phyloP scores from a whole-genome alignment of 306 rosid species.

The Alnus glutinosa region DNA sequence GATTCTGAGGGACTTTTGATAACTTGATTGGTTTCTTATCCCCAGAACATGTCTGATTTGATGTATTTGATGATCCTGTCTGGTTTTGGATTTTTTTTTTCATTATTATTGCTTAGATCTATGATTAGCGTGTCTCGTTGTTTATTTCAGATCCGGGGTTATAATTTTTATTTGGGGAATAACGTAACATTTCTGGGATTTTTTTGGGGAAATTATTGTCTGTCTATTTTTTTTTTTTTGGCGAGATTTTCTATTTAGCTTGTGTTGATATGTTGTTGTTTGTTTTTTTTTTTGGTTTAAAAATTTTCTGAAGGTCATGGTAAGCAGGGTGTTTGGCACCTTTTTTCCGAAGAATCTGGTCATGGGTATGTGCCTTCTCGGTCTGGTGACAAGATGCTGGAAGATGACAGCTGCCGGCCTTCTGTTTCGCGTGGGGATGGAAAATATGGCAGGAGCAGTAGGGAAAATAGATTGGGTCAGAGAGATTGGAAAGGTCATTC shows the following conservation, averaged over 20 bases:
- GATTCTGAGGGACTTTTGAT: neutral
- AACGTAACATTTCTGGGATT: neutral
- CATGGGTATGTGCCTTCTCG: conserved; percentile 75
- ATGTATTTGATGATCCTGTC: neutral
- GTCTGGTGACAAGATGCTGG: conserved; percentile 68
- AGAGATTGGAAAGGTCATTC: conserved; percentile 75
- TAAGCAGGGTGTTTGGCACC: conserved; percentile 93
- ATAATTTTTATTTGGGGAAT: neutral
- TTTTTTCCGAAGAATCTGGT: conserved; percentile 76
- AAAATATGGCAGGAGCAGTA: conserved; percentile 62
- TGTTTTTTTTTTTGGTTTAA: conserved; percentile 25
- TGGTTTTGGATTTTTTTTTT: neutral
- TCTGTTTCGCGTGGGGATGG: conserved; percentile 70
- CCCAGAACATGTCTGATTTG: neutral
- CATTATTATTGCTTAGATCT: conserved; percentile 29
- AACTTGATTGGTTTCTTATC: neutral
- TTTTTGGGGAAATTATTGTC: neutral
- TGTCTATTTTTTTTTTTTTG: neutral
- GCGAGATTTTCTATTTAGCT: conserved; percentile 37
- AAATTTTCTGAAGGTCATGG: conserved; percentile 85
- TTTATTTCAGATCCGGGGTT: conserved; percentile 42
- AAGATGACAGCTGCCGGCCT: conserved; percentile 60
- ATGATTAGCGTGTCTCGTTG: neutral
- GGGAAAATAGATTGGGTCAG: conserved; percentile 70
- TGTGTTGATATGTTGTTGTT: conserved; percentile 46